Conservation (phyloP, 441 rosid genomes). For the Mallotus repandus region DNA sequence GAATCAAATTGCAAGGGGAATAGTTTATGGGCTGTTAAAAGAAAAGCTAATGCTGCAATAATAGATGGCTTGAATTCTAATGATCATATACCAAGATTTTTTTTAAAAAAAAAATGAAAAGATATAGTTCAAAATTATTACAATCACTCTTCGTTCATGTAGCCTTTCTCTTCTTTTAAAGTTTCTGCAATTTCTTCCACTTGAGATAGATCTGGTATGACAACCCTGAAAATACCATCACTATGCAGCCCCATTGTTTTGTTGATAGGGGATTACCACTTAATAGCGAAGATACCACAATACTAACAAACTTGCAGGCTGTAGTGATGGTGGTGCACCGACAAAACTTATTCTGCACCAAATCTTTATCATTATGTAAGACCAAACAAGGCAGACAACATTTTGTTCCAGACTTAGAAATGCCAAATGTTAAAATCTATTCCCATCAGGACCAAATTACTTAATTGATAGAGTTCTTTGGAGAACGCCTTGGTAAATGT, state of each 20-base stretch:
- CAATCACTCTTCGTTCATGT: slow-evolving; percentile 25
- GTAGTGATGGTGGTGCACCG: slow-evolving; percentile 96
- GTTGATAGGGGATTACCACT: slow-evolving; percentile 86
- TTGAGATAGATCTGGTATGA: slow-evolving; percentile 89
- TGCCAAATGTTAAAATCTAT: no score
- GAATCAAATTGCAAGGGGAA: slow-evolving; percentile 46
- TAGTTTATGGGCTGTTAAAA: slow-evolving; percentile 46
- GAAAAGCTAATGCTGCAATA: slow-evolving; percentile 58
- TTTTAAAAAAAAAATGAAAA: not conserved
- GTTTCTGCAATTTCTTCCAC: slow-evolving; percentile 71
- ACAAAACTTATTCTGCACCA: no score
- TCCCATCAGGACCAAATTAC: no score
- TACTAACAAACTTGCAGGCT: slow-evolving; percentile 89
- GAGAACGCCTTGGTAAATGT: no score
- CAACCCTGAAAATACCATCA: slow-evolving; percentile 91
- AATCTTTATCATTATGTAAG: no score
- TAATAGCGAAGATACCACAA: slow-evolving; percentile 77
- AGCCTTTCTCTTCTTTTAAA: slow-evolving; percentile 75
- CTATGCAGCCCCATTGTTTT: slow-evolving; percentile 92
- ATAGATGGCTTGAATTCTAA: slow-evolving; percentile 49
- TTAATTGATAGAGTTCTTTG: no score
- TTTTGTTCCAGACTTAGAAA: no score
- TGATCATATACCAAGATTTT: slow-evolving; percentile 18
- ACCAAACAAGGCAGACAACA: no score
- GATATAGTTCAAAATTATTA: slow-evolving; percentile 31